These are phyloP conservation scores for Erucastrum elatum DNA, from an alignment of 345 rosid genomes.

Conservation along the genomic window DNA sequence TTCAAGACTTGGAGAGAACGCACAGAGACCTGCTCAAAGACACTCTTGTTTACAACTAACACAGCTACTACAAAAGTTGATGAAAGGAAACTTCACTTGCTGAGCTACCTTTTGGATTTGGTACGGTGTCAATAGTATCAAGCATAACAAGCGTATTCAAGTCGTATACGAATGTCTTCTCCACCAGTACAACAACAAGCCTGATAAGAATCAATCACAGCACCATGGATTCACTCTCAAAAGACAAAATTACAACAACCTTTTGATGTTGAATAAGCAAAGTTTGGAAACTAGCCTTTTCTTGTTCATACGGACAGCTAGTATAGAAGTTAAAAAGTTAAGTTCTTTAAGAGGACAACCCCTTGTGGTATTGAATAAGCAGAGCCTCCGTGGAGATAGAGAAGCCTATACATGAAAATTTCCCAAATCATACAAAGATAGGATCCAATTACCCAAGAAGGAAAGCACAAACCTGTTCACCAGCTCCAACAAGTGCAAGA, in stretches of 20 bases:
- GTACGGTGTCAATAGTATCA: conserved; percentile 77
- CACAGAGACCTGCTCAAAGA: conserved; percentile 66
- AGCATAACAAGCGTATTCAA: conserved; percentile 63
- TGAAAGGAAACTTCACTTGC: background rate
- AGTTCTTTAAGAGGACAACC: conserved; percentile 69
- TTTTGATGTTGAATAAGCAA: background rate
- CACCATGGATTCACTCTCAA: conserved; percentile 14
- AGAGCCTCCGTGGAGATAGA: conserved; percentile 78
- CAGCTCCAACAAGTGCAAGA: conserved; percentile 95
- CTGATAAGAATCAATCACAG: conserved; percentile 49
- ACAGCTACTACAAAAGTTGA: background rate
- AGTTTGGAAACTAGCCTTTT: conserved; percentile 47
- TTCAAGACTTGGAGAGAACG: conserved; percentile 75
- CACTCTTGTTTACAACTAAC: background rate
- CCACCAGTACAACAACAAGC: conserved; percentile 82
- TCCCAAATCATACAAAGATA: conserved; percentile 14
- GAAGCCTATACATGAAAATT: conserved; percentile 54
- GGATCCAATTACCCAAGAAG: background rate
- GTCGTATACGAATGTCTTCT: conserved; percentile 76
- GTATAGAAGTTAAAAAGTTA: conserved; percentile 78
- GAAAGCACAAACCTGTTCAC: conserved; percentile 70
- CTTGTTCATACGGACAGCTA: conserved; percentile 78
- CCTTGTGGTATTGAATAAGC: conserved; percentile 68
- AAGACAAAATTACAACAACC: background rate
- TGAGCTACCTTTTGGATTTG: conserved; percentile 69